Base-by-base conservation (phyloP, 441 rosid species). In the Jatropha multifida region DNA sequence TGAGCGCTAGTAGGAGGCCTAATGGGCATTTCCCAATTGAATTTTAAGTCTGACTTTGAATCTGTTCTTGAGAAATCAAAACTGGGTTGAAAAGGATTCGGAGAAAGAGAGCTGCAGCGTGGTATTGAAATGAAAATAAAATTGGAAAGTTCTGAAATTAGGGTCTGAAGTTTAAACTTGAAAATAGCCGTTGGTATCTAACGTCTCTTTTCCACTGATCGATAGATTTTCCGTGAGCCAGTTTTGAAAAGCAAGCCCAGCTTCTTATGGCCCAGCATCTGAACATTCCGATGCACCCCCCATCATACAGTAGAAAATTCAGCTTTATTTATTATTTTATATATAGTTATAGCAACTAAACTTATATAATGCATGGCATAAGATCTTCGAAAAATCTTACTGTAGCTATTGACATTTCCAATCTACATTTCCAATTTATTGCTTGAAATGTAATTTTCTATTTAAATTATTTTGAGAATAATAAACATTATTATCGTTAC, bases 171-270 rank as follows among this genome's bases (percentile, higher is more conserved):
- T 74, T 84, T 83, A 27, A 77, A 81, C 54, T 54, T 49, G 65
- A 74, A 86, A 52, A n/a, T 84, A 90, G 89, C 90, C 90, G 94
- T 90, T 88, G 64, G n/a, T 18, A 51, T 69, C 59, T 7, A 88
- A 90, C 92, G 94, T 66, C 83, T 85, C 62, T 37, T 56, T 85
- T 48, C 5, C 37, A 2, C 11, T 4, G 7, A 3, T 7, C 20
- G 38, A 52, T 8, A 18, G 2, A 4, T 10, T 2, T 6, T 70
- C 7, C 14, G 48, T 54, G 64, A 42, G 32, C 49, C 2, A 17
- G 4, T 41, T 23, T 58, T 27, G 14, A 72, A 11, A 5, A 10
- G 3, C 5, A 42, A 58, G 67, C 10, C 63, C 38, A 23, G 17
- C 23, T 54, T 54, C 55, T 51, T 1, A 17, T 4, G n/a, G 58